phyloP scores from a whole-genome alignment of 208 protist genomes.

The Wallacemonas rigidus region DNA sequence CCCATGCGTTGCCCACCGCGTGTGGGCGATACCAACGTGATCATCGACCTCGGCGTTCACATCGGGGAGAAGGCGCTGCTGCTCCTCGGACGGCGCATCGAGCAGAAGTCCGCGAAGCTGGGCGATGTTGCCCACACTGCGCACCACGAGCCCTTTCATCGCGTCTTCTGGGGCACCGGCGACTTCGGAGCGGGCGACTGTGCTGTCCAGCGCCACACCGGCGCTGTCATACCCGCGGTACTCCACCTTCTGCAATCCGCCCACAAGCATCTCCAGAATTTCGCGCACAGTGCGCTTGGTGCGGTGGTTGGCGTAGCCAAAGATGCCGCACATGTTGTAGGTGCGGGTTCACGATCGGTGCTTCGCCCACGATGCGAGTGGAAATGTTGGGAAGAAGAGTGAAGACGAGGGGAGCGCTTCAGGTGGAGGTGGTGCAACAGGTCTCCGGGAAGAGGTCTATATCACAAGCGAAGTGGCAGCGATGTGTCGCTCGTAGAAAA shows the following conservation, averaged over 20 bases:
- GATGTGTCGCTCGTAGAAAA: background rate
- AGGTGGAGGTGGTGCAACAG: too few species aligned
- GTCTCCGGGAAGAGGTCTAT: background rate
- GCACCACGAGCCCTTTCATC: slow-evolving; percentile 48
- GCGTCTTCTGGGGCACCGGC: slow-evolving; percentile 19
- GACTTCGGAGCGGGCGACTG: background rate
- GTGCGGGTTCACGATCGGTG: background rate
- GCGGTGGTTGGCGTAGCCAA: slow-evolving; percentile 75
- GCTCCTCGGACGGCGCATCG: slow-evolving; percentile 17
- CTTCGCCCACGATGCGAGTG: background rate
- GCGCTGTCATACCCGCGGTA: slow-evolving; percentile 97
- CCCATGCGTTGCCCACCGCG: slow-evolving; percentile 98
- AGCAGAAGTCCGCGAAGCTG: slow-evolving; percentile 32
- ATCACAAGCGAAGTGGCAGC: background rate
- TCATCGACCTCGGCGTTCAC: slow-evolving; percentile 38
- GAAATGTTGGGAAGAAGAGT: background rate
- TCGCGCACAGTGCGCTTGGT: slow-evolving; percentile 34
- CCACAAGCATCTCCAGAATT: slow-evolving; percentile 77
- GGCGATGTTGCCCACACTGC: slow-evolving; percentile 84
- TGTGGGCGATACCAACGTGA: slow-evolving; percentile 94
- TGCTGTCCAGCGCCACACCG: slow-evolving; percentile 80
- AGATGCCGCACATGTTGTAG: slow-evolving; percentile 88
- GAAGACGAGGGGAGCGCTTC: background rate
- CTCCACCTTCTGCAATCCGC: slow-evolving; percentile 91
- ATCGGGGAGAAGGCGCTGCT: slow-evolving; percentile 29